A percentile compares a stretch with the other conserved stretches of the same genome.
These are phyloP conservation scores for Beauveria sp. DNA, from an alignment of 2,329 filamentous ascomycete genomes.

Conservation along the genomic window DNA sequence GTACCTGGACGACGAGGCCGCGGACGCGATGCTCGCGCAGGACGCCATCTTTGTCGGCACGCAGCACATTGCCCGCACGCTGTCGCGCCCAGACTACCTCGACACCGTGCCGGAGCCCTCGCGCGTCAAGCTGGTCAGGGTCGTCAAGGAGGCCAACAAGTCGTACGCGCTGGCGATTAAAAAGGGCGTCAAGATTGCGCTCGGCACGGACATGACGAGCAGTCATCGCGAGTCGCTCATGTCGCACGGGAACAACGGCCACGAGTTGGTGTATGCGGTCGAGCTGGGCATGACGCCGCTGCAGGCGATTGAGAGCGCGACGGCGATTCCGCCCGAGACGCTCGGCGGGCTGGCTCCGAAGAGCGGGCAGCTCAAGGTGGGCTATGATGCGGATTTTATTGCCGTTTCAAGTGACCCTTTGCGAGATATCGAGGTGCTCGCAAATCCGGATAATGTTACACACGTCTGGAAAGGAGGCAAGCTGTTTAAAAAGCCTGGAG, in stretches of 20 bases:
- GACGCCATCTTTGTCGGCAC: conserved; percentile 37
- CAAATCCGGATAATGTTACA: conserved; percentile 31
- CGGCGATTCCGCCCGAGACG: conserved; percentile 37
- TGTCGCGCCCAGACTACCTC: conserved; percentile 22
- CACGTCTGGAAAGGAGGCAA: conserved; percentile 41
- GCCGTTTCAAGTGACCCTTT: conserved; percentile 35
- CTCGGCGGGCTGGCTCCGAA: conserved; percentile 37
- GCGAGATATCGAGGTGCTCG: conserved; percentile 34
- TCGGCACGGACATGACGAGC: conserved; percentile 38
- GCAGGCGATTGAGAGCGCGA: conserved; percentile 41
- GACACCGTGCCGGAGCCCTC: conserved; percentile 24
- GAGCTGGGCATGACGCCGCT: conserved; percentile 39
- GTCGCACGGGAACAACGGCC: conserved; percentile 34
- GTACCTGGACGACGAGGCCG: conserved; percentile 38
- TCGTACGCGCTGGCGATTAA: conserved; percentile 35
- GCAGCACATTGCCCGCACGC: conserved; percentile 33
- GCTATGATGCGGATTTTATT: conserved; percentile 42
- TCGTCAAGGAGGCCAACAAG: conserved; percentile 27
- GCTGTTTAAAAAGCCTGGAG: conserved; percentile 27
- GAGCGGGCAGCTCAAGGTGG: conserved; percentile 35
- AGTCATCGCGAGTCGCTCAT: conserved; percentile 24
- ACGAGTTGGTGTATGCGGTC: conserved; percentile 38
- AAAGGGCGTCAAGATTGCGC: conserved; percentile 36
- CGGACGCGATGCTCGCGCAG: conserved; percentile 36
- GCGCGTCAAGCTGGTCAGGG: conserved; percentile 31